Evolutionary conservation across 768 basidiomycete species (phyloP).

Genomic region (Pleurotus djamor): DNA sequence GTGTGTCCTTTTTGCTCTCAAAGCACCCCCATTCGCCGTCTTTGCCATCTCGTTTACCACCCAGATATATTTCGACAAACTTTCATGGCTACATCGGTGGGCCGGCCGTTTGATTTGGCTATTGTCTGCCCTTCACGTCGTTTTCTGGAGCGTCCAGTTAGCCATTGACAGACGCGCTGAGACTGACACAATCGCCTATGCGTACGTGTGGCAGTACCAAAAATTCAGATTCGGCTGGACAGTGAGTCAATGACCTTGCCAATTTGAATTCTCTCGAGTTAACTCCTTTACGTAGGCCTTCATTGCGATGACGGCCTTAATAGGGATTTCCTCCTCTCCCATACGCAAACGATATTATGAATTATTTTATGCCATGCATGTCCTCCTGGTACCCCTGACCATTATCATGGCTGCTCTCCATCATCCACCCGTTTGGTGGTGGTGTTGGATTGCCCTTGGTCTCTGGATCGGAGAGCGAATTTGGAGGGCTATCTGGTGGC

Average conservation of each 20-base stretch:
- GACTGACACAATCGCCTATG: conserved; percentile 39
- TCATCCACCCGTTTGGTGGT: conserved; percentile 63
- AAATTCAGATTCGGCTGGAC: conserved; percentile 65
- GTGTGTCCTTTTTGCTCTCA: conserved; percentile 68
- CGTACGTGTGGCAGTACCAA: conserved; percentile 54
- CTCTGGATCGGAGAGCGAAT: conserved; percentile 65
- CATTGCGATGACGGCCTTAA: conserved; percentile 47
- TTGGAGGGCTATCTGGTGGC: conserved; percentile 53
- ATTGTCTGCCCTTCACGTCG: conserved; percentile 56
- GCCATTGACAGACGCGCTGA: conserved; percentile 41
- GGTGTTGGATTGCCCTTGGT: conserved; percentile 62
- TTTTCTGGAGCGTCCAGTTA: conserved; percentile 70
- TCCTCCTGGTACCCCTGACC: conserved; percentile 61
- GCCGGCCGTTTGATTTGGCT: conserved; percentile 69
- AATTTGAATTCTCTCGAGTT: background rate
- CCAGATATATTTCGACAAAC: conserved; percentile 74
- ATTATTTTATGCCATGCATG: conserved; percentile 63
- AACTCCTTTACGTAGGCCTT: conserved; percentile 43
- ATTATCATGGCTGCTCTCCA: conserved; percentile 63
- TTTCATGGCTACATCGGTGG: conserved; percentile 71
- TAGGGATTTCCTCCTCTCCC: conserved; percentile 46
- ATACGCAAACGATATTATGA: conserved; percentile 57
- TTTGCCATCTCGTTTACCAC: conserved; percentile 61
- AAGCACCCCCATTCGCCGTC: conserved; percentile 68
- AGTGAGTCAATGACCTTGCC: conserved; percentile 23